Base-by-base conservation (phyloP, 306 rosid species). In the Crataegus laevigata region DNA sequence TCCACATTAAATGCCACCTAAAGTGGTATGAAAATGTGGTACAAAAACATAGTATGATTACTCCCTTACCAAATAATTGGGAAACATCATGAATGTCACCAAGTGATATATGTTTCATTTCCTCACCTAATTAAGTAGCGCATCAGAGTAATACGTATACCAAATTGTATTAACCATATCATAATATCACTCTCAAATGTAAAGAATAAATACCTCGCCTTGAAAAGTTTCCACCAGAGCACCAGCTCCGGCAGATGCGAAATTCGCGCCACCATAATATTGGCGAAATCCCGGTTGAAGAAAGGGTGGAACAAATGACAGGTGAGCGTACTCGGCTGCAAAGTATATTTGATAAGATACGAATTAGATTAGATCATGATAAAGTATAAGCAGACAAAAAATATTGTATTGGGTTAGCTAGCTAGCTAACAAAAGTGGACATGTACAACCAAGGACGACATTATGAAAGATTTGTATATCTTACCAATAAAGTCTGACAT, bases 221-320 rank as follows among this genome's bases (percentile, higher is more conserved):
- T 82, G 81, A 71, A 85, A 90, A 71, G 98, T 90, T 86, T 87
- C 85, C 54, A 86, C 83, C 64, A 94, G 89, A 78, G 89, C 96
- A 73, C 98, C 98, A 5, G 97, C 98, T 34, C 98, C 98, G 26
- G 89, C 74, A 4, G 98, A 94, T 0, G 98, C 97, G 83, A 94
- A 94, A 67, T 94, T 94, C 51, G 77, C 97, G 26, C 98, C 97
- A n/a, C n/a, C 51, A 18, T 72, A 50, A 67, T 85, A 91, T 29
- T 87, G 72, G 66, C 8, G 63, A 79, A 47, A 47, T 24, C 93
- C 96, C 62, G 96, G 96, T 85, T 88, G 87, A 25, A 93, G 83
- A 85, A 78, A 90, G 19, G 98, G 96, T 58, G 86, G 87, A 81
- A 90, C 76, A 75, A 90, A 68, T 58, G 93, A 90, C 51, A 90